These are phyloP conservation scores for Marasmius fiardii DNA, from an alignment of 1,284 basidiomycete genomes.

Conservation along the genomic window DNA sequence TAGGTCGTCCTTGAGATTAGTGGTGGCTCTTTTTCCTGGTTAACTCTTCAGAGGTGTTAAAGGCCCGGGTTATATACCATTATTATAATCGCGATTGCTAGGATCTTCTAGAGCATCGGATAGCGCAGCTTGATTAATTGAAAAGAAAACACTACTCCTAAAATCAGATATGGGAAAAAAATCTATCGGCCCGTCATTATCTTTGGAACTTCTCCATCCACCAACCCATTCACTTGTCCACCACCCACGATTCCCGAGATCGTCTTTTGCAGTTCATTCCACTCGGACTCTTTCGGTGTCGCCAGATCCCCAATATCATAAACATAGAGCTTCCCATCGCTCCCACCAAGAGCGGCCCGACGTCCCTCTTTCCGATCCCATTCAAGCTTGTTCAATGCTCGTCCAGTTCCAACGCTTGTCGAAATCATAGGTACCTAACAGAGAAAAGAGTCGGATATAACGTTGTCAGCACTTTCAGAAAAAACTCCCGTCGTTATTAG, in stretches of 20 bases:
- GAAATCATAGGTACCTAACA: conserved; percentile 77
- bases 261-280: conserved; percentile 86
- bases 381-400: conserved; percentile 91
- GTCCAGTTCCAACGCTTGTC: conserved; percentile 65
- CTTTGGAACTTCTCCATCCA: conserved; percentile 39
- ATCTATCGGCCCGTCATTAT: conserved; percentile 42
- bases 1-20: too few species aligned
- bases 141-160: neutral
- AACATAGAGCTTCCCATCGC: conserved; percentile 90
- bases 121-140: neutral
- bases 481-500: neutral
- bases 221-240: conserved; percentile 49
- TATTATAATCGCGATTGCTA: too few species aligned
- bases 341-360: conserved; percentile 84
- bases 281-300: conserved; percentile 81
- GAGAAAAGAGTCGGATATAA: conserved; percentile 10
- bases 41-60: too few species aligned
- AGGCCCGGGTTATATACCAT: too few species aligned
- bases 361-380: conserved; percentile 90
- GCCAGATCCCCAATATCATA: conserved; percentile 94
- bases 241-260: conserved; percentile 61
- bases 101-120: too few species aligned
- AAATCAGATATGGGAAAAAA: neutral
- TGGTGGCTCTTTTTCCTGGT: too few species aligned
- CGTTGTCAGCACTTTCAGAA: conserved; percentile 7